Evolutionary conservation across 192 early-diverging fungal species (phyloP).

Genomic region (Chytriomyces hyalinus): DNA sequence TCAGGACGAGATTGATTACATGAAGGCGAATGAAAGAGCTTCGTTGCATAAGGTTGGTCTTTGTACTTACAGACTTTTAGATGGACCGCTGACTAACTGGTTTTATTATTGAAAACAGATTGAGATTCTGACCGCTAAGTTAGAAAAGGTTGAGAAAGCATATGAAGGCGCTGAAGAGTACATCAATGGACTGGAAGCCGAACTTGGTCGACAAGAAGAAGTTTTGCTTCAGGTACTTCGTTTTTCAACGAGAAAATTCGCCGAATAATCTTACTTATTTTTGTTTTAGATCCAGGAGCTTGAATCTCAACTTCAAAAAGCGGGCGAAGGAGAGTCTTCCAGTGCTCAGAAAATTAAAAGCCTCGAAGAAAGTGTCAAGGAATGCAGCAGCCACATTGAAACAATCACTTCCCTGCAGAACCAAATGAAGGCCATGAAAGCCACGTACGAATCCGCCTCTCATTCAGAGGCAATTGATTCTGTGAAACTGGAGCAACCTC

Average conservation of each 20-base stretch:
- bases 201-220: background rate
- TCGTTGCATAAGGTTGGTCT: constrained; percentile 10
- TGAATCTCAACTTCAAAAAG: constrained; percentile 5
- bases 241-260: background rate
- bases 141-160: constrained; percentile 18
- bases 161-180: constrained; percentile 34
- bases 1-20: background rate
- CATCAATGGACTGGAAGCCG: constrained; percentile 20
- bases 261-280: background rate
- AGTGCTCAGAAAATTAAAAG: background rate
- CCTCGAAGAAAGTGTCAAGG: background rate
- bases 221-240: background rate
- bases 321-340: background rate
- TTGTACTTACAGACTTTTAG: background rate
- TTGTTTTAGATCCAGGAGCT: constrained; percentile 5
- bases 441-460: background rate
- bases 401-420: too few relatives aligned
- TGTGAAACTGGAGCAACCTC: background rate
- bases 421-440: too few relatives aligned
- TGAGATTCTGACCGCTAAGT: constrained; percentile 16
- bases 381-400: background rate
- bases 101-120: background rate
- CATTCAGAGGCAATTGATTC: background rate
- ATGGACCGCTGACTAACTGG: background rate
- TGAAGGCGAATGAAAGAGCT: constrained; percentile 10